Conservation (phyloP, 2,329 filamentous ascomycete species). For the Monosporascus sp. region DNA sequence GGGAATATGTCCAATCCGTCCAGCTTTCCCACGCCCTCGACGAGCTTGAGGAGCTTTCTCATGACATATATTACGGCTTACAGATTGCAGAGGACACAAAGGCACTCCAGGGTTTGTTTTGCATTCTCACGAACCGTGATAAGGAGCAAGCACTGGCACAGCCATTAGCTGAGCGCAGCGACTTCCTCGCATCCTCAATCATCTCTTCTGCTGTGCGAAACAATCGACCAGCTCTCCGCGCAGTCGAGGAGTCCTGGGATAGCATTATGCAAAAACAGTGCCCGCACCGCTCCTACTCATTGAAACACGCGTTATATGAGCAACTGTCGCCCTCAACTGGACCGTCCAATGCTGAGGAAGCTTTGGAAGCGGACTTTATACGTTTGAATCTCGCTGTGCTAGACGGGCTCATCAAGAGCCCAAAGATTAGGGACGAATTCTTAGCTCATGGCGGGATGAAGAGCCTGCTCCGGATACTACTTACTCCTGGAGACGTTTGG, state of each 20-base stretch:
- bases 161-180: constrained; percentile 25
- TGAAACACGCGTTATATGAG: constrained; percentile 37
- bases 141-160: constrained; percentile 10
- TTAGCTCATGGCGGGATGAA: constrained; percentile 48
- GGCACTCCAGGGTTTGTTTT: constrained; percentile 51
- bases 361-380: constrained; percentile 14
- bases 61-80: constrained; percentile 66
- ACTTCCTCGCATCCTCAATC: constrained; percentile 51
- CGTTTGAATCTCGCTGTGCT: constrained; percentile 41
- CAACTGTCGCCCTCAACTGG: constrained; percentile 28
- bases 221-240: constrained; percentile 55
- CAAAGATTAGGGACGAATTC: constrained; percentile 49
- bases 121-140: constrained; percentile 40
- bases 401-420: constrained; percentile 51
- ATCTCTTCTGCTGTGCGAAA: constrained; percentile 57
- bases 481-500: constrained; percentile 36
- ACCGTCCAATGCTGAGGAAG: constrained; percentile 8
- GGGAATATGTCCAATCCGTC: constrained; percentile 15
- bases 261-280: constrained; percentile 35
- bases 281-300: constrained; percentile 8
- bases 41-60: constrained; percentile 56
- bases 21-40: constrained; percentile 47
- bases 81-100: constrained; percentile 54
- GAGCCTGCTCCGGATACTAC: constrained; percentile 36
- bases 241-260: constrained; percentile 45